Evolutionary conservation across 176 grass and related monocot species (phyloP), one percentile per base, ranked within the genome.

Genomic region (Raddia distichophylla): DNA sequence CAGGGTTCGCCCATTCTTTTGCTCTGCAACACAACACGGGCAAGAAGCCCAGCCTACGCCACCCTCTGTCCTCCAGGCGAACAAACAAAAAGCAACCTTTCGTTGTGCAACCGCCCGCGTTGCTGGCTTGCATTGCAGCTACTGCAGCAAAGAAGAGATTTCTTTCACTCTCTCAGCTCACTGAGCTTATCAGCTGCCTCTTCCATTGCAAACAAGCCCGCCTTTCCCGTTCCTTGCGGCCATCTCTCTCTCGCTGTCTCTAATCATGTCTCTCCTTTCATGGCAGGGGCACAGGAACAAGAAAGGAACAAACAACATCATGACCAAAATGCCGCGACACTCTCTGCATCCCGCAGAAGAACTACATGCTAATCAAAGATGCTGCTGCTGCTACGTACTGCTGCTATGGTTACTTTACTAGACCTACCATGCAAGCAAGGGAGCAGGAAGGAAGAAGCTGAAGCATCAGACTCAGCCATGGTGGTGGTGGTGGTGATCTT

Each of bases 21-120:
- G 55, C 73, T 61, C 66, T 54, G 11, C 6, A 17, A 33, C 17
- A 18, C 37, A 5, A 33, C 17, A 18, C 18, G 3, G 45, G 54
- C 80, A 83, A 49, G 49, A 57, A 57, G 80, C 63, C 90, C 69
- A 59, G 40, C 74, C 58, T 80, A 88, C 81, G 78, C 61, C 47
- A 76, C 64, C 64, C 60, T 80, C 68, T 79, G 60, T 74, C 73
- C 40, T 66, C 44, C 57, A 77, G 81, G 82, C 63, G 81, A 93
- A 84, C 78, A 87, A 87, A 91, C 91, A 90, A 91, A 89, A 97
- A 75, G 73, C 85, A 76, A 53, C 80, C 89, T 91, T 90, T 89
- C 83, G 84, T 84, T 27, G 62, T 27, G 62, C 88, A 79, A 53
- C 83, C 61, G 73, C 76, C 4, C 37, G 37, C 37, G 37, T 42